phyloP scores from a whole-genome alignment of 768 basidiomycete genomes.

The Calocybe gangraenosa region DNA sequence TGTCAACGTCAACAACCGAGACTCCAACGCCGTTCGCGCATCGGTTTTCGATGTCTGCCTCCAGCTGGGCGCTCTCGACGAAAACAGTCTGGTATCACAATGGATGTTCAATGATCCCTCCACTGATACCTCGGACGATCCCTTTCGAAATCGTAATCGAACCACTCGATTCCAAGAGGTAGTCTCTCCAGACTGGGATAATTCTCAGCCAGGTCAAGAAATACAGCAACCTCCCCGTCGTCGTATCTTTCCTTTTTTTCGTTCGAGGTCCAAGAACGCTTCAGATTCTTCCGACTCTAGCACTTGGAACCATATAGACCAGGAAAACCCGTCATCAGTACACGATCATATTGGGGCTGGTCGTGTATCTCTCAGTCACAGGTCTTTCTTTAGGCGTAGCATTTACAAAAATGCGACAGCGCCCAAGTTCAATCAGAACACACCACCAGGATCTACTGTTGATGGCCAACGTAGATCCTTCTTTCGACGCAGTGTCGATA shows the following conservation, averaged over 20 bases:
- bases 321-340: too few species aligned
- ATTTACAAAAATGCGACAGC: too few species aligned
- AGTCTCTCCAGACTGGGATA: constrained; percentile 8
- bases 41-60: constrained; percentile 29
- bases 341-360: not conserved
- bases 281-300: too few species aligned
- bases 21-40: constrained; percentile 23
- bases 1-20: constrained; percentile 5
- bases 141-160: not conserved
- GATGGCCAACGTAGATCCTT: too few species aligned
- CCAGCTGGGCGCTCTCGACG: constrained; percentile 28
- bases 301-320: too few species aligned
- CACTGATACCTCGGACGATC: not conserved
- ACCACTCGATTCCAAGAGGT: constrained; percentile 16
- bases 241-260: constrained; percentile 6
- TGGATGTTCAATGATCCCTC: constrained; percentile 29
- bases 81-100: constrained; percentile 25
- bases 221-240: constrained; percentile 5
- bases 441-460: too few species aligned
- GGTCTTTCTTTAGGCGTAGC: constrained; percentile 12
- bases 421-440: too few species aligned
- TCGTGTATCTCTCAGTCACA: constrained; percentile 9
- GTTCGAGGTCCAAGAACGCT: too few species aligned
- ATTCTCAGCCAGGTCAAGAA: not conserved
- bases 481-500: too few species aligned